Conservation (phyloP, 345 rosid genomes). For the Carallia pectinifolia region DNA sequence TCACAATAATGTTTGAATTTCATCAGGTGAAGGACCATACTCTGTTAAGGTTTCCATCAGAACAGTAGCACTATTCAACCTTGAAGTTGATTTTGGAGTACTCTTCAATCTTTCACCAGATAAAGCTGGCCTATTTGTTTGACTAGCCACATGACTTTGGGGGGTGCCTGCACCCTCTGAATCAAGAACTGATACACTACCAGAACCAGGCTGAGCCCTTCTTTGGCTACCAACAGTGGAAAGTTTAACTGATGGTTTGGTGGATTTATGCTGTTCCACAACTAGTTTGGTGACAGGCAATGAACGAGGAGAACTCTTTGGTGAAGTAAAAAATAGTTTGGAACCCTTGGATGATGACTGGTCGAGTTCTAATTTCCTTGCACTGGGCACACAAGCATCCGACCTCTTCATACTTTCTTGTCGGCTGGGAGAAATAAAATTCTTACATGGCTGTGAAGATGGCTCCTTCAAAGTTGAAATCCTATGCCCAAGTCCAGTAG, state of each 20-base stretch:
- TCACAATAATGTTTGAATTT: constrained; percentile 34
- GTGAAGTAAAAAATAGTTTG: constrained; percentile 44
- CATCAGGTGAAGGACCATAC: constrained; percentile 34
- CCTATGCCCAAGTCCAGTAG: constrained; percentile 31
- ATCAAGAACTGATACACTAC: constrained; percentile 36
- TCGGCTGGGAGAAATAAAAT: constrained; percentile 31
- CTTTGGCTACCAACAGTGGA: constrained; percentile 40
- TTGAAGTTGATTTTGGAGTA: constrained; percentile 44
- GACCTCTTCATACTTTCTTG: constrained; percentile 28
- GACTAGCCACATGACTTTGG: constrained; percentile 42
- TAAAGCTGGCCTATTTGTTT: constrained; percentile 43
- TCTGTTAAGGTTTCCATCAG: constrained; percentile 39
- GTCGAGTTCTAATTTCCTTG: constrained; percentile 41
- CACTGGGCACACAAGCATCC: constrained; percentile 30
- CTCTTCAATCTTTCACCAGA: constrained; percentile 51
- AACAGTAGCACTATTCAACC: constrained; percentile 36
- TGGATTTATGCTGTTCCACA: constrained; percentile 41
- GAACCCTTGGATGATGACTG: constrained; percentile 35
- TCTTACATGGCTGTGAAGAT: constrained; percentile 30
- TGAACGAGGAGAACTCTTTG: constrained; percentile 47
- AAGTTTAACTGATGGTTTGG: constrained; percentile 43
- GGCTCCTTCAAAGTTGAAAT: constrained; percentile 24
- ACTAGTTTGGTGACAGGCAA: constrained; percentile 22
- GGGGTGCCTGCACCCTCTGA: constrained; percentile 40
- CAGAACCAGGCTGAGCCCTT: constrained; percentile 41